phyloP scores from a whole-genome alignment of 2,329 filamentous ascomycete species.

The Aspergillus fructus region DNA sequence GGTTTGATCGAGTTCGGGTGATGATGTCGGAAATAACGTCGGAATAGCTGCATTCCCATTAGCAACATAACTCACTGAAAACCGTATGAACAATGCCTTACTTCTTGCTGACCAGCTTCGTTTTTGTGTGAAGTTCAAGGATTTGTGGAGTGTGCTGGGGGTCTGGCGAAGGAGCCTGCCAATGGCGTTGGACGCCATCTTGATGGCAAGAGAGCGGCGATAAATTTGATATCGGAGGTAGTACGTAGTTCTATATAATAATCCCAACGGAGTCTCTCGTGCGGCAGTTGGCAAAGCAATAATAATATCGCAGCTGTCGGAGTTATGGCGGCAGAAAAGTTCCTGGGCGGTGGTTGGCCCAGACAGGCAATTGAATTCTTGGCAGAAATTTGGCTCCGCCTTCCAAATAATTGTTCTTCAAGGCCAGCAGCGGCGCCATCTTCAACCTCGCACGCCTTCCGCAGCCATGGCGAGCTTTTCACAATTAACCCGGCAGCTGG shows the following conservation, averaged over 20 bases:
- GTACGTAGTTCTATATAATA: not conserved
- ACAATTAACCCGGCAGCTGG: slow-evolving; percentile 63
- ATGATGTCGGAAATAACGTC: slow-evolving; percentile 39
- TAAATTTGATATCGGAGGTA: not conserved
- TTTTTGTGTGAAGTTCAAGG: slow-evolving; percentile 32
- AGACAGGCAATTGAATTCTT: slow-evolving; percentile 31
- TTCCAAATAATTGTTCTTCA: slow-evolving; percentile 25
- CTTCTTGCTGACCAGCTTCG: slow-evolving; percentile 34
- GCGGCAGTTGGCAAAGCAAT: not conserved
- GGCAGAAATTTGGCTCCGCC: slow-evolving; percentile 37
- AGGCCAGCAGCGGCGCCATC: slow-evolving; percentile 11
- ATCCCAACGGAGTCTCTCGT: not conserved
- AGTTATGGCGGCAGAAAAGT: slow-evolving; percentile 27
- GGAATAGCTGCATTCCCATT: slow-evolving; percentile 32
- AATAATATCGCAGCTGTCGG: not conserved
- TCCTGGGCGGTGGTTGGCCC: slow-evolving; percentile 20
- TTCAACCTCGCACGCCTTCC: slow-evolving; percentile 13
- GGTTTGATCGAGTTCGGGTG: slow-evolving; percentile 41
- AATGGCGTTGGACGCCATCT: slow-evolving; percentile 41
- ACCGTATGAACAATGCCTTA: slow-evolving; percentile 11
- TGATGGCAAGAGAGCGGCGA: not conserved
- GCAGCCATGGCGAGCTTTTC: slow-evolving; percentile 61
- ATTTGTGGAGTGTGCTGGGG: slow-evolving; percentile 31
- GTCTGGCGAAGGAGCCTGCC: slow-evolving; percentile 40
- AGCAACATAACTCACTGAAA: not conserved